Conservation (phyloP, 805 yeast genomes). For the Clavispora asparagi region DNA sequence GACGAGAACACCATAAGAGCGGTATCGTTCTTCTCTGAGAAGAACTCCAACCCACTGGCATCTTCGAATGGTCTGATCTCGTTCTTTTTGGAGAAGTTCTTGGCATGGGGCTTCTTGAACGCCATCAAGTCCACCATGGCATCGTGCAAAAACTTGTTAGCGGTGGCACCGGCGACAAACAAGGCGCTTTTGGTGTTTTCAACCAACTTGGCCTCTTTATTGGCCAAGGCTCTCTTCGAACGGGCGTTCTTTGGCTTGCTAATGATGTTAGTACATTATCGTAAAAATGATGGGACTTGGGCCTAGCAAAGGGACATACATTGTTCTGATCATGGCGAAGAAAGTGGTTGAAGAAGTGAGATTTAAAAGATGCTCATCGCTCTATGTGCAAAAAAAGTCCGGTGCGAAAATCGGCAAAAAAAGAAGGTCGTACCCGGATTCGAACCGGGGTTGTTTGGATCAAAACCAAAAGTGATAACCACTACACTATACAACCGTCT, state of each 20-base stretch:
- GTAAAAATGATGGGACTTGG: neutral
- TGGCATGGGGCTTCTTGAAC: conserved; percentile 83
- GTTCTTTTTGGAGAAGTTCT: conserved; percentile 84
- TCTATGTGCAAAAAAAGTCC: conserved; percentile 2
- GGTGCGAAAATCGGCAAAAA: conserved; percentile 5
- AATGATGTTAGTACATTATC: conserved; percentile 20
- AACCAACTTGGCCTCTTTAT: conserved; percentile 78
- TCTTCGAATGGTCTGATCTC: conserved; percentile 93
- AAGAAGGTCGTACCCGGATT: conserved; percentile 72
- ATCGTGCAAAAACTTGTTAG: conserved; percentile 78
- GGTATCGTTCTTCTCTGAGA: conserved; percentile 90
- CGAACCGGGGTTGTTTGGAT: conserved; percentile 82
- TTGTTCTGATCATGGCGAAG: conserved; percentile 31
- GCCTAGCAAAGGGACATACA: conserved; percentile 19
- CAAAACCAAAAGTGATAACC: conserved; percentile 80
- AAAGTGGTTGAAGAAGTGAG: conserved; percentile 3
- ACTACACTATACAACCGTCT: conserved; percentile 61
- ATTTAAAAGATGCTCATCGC: conserved; percentile 5
- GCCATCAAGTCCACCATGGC: conserved; percentile 85
- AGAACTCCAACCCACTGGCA: conserved; percentile 75
- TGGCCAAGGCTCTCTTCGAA: conserved; percentile 88
- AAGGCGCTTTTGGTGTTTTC: conserved; percentile 89
- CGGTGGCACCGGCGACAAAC: conserved; percentile 83
- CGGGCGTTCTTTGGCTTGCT: conserved; percentile 92
- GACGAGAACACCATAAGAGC: conserved; percentile 77